Base-by-base conservation (phyloP, 1,284 basidiomycete genomes). In the Tetrapyrgos nigripes region DNA sequence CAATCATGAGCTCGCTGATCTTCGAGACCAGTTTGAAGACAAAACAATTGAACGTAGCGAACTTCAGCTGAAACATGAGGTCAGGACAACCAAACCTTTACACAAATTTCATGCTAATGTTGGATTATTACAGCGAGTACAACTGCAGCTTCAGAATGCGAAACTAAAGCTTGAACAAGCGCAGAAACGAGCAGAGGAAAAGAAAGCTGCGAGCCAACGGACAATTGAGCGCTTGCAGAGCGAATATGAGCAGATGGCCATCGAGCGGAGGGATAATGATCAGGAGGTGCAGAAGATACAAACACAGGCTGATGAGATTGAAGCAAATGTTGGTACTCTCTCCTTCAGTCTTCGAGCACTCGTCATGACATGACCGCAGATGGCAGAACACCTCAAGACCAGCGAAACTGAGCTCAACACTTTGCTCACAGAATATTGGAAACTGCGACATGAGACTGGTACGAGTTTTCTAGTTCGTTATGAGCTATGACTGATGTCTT, bases 361-460 rank as follows among this genome's bases (percentile, higher is more conserved):
- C 44, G 52, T n/a, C 21, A 63, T 50, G 27, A 44, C 21, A 6
- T 55, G 37, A 40, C 13, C 43, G 28, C 66, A 94, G 88, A 93
- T 92, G 83, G 76, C 82, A 4, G 88, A 89, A 47, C 91, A 92
- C 67, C 73, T 92, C 55, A 85, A 83, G 67, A 80, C 80, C 60
- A 91, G 88, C 65, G 91, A 94, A 70, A 73, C 72, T 3, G 91
- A 94, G 70, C 76, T 95, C 23, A 88, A 87, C 66, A 88, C 89
- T 55, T 78, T 95, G n/a, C 76, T 94, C 44, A 76, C 83, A 17
- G 91, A 92, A 68, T 94, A 94, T 68, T 93, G 89, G 88, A 85
- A 83, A 57, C 78, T 94, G 60, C 80, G 92, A 52, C 87, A 91
- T 67, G 86, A 89, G 68, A 89, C 91, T 62, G 91, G 93, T 92